A percentile compares a stretch with the other conserved stretches of the same genome.
These are phyloP conservation scores for Phytophthora podocarpi DNA, from an alignment of 352 stramenopile species.

Conservation along the genomic window DNA sequence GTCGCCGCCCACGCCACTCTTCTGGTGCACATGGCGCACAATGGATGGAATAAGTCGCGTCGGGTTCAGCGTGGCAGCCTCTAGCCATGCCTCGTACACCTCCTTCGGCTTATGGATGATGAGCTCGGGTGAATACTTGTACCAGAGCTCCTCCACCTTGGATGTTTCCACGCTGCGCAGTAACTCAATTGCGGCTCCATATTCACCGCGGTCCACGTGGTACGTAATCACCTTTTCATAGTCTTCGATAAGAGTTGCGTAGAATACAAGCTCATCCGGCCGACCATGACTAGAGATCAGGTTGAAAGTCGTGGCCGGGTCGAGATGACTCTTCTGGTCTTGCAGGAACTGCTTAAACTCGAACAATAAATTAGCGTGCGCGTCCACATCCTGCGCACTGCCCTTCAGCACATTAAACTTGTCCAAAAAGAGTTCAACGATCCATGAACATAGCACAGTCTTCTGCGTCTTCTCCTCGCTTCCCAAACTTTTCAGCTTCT, in stretches of 20 bases:
- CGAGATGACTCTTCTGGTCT: constrained; percentile 86
- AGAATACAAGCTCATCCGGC: constrained; percentile 92
- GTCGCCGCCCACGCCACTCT: constrained; percentile 33
- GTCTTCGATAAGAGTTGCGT: constrained; percentile 93
- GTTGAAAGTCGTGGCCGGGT: constrained; percentile 92
- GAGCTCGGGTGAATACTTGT: constrained; percentile 94
- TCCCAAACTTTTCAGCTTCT: constrained; percentile 87
- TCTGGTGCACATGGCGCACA: constrained; percentile 90
- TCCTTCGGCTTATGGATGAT: constrained; percentile 92
- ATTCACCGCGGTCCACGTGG: constrained; percentile 91
- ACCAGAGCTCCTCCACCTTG: constrained; percentile 93
- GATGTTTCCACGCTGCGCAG: constrained; percentile 88
- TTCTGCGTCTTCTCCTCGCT: constrained; percentile 91
- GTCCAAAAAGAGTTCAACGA: constrained; percentile 93
- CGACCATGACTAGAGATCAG: constrained; percentile 92
- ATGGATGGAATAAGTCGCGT: constrained; percentile 93
- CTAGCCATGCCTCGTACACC: constrained; percentile 92
- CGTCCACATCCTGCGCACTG: constrained; percentile 83
- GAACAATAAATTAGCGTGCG: constrained; percentile 85
- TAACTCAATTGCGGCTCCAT: constrained; percentile 89
- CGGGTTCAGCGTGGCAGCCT: constrained; percentile 88
- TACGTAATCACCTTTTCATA: constrained; percentile 95
- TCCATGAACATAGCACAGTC: constrained; percentile 93
- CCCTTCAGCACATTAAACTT: constrained; percentile 90
- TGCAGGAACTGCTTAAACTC: constrained; percentile 94